These are phyloP conservation scores for Colletotrichum noveboracense DNA, from an alignment of 2,329 filamentous ascomycete genomes.

Conservation along the genomic window DNA sequence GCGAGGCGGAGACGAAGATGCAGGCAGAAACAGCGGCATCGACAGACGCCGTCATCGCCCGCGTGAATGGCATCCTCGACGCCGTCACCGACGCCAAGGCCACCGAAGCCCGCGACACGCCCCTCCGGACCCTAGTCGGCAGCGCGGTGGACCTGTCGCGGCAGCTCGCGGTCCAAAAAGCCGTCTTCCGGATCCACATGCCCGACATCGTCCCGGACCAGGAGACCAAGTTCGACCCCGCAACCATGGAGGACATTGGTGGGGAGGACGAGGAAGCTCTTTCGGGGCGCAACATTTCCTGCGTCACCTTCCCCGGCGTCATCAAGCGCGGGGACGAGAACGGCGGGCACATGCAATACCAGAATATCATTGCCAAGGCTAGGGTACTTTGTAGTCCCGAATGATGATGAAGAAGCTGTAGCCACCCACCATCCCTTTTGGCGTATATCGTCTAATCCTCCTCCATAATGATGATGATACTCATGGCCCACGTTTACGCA, in stretches of 20 bases:
- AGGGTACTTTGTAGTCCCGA: slow-evolving; percentile 64
- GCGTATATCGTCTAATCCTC: not conserved
- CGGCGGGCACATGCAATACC: slow-evolving; percentile 63
- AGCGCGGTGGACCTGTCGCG: slow-evolving; percentile 62
- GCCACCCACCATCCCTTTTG: not conserved
- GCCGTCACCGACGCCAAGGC: slow-evolving; percentile 47
- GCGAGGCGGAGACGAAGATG: slow-evolving; percentile 53
- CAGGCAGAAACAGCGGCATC: slow-evolving; percentile 48
- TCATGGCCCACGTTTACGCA: not conserved
- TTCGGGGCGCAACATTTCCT: slow-evolving; percentile 58
- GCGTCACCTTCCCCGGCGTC: slow-evolving; percentile 69
- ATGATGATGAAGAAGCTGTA: slow-evolving; percentile 27
- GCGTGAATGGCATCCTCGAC: slow-evolving; percentile 55
- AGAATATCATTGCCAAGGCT: slow-evolving; percentile 70
- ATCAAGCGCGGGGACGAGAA: slow-evolving; percentile 70
- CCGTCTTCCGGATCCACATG: slow-evolving; percentile 61
- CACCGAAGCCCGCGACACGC: slow-evolving; percentile 52
- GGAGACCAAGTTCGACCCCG: slow-evolving; percentile 58
- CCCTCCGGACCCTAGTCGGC: slow-evolving; percentile 57
- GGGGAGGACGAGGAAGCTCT: slow-evolving; percentile 65
- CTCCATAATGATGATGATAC: not conserved
- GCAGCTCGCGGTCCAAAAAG: slow-evolving; percentile 62
- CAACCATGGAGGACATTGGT: slow-evolving; percentile 70
- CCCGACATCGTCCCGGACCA: slow-evolving; percentile 59
- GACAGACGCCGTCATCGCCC: slow-evolving; percentile 47